Evolutionary conservation across 129 eudicot species (phyloP), one percentile per base, ranked within the genome.

Genomic region (Flaveria bidentis): DNA sequence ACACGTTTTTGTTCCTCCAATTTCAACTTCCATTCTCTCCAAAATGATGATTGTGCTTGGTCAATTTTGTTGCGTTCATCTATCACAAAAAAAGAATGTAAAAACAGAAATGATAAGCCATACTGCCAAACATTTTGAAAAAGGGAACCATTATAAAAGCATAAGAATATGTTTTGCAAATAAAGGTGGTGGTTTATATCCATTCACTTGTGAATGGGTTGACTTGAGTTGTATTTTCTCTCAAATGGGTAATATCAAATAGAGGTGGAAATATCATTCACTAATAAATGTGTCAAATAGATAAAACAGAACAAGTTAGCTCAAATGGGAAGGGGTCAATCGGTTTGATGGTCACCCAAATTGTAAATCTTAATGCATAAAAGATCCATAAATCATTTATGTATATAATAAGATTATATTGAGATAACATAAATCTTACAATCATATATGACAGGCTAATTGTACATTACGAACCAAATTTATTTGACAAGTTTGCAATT

Each of bases 21-120:
- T 85, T 89, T 95, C 87, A 82, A 46, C 80, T 95, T 91, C 99
- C 99, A 95, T 69, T 92, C 96, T 74, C 89, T 95, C 99, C 99
- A 95, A 86, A 95, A 95, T 26, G 97, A 82, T 56, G 99, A 86
- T 50, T 89, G 97, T 53, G 91, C 85, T 85, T 89, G 73, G 56
- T 88, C 94, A 52, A 89, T 62, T 71, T 83, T 86, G 73, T 82
- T 89, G 69, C 85, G 82, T 39, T 91, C 94, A 83, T 91, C 99
- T 91, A 76, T 57, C 66, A 63, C 67, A 82, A 69, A 69, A 62
- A 61, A 55, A 49, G 42, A 8, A 63, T 64, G 28, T 73, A 23
- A 61, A 60, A 76, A 50, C 62, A 64, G 53, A 5, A 71, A n/a
- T 56, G 25, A 60, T 9, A 62, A 49, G 17, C 57, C 36, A 70